phyloP scores from a whole-genome alignment of 2,329 filamentous ascomycete genomes.

The Tolypocladium guangdongense region DNA sequence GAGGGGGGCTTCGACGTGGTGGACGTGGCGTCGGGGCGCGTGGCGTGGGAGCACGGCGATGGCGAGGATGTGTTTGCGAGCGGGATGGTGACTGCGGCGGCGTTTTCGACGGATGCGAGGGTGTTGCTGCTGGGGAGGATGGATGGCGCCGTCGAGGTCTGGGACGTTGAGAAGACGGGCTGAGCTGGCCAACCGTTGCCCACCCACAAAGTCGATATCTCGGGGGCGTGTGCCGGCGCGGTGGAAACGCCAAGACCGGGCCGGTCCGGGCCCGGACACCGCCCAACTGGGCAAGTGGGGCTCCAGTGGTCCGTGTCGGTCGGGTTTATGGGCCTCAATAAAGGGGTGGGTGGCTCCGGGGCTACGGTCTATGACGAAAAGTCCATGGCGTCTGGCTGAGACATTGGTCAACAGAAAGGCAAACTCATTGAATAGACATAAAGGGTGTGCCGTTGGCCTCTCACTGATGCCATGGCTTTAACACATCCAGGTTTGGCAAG shows the following conservation, averaged over 20 bases:
- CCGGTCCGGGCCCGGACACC: too few species aligned
- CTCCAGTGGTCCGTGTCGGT: too few species aligned
- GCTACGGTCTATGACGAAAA: too few species aligned
- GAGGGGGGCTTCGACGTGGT: conserved; percentile 31
- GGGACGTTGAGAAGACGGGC: conserved; percentile 13
- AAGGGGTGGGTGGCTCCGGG: too few species aligned
- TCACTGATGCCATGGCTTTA: background rate
- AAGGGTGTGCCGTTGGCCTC: background rate
- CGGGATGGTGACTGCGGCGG: conserved; percentile 22
- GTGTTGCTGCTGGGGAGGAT: conserved; percentile 22
- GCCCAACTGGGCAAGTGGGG: too few species aligned
- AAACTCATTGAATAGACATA: background rate
- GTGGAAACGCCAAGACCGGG: too few species aligned
- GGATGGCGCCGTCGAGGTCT: conserved; percentile 22
- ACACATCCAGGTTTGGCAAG: conserved; percentile 38
- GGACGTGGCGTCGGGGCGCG: conserved; percentile 21
- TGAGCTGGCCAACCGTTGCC: too few species aligned
- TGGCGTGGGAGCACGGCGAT: conserved; percentile 15
- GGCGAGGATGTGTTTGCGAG: conserved; percentile 3
- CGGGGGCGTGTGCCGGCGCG: too few species aligned
- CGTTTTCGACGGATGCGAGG: conserved; percentile 20
- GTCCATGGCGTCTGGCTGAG: too few species aligned
- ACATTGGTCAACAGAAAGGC: too few species aligned
- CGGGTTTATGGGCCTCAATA: too few species aligned
- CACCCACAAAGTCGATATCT: accelerated